Percentiles rank a stretch among this genome's conserved stretches.
phyloP scores from a whole-genome alignment of 2,329 filamentous ascomycete genomes.

The Trichoderma endophyticum region DNA sequence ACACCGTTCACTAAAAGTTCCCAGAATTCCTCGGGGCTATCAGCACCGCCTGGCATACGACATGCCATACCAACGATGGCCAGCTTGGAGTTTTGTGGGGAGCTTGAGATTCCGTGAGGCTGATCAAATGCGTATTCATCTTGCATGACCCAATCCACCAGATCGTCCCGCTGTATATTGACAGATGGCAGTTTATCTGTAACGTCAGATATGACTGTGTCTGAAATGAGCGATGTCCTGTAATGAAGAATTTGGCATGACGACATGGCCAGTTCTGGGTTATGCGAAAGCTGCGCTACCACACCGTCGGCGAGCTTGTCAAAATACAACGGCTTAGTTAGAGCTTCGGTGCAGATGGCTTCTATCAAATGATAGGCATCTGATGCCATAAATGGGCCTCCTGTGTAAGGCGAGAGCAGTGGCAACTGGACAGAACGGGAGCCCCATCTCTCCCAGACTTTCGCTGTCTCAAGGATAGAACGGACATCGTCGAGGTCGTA shows the following conservation, averaged over 20 bases:
- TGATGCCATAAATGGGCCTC: background rate
- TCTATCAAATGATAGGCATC: background rate
- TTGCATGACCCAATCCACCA: background rate
- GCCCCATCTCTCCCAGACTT: background rate
- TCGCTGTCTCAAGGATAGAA: background rate
- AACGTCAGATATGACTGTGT: background rate
- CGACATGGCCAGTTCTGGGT: background rate
- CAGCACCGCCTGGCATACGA: constrained; percentile 43
- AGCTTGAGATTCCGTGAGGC: background rate
- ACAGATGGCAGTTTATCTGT: background rate
- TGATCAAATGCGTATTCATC: background rate
- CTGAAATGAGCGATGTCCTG: background rate
- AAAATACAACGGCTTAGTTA: background rate
- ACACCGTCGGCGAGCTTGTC: background rate
- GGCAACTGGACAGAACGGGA: background rate
- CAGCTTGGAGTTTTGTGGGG: constrained; percentile 52
- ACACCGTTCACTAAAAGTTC: constrained; percentile 63
- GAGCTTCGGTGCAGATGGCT: background rate
- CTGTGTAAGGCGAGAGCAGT: background rate
- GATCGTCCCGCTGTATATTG: background rate
- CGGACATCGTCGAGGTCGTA: constrained; percentile 26
- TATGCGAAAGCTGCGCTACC: background rate
- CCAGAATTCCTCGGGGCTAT: constrained; percentile 52
- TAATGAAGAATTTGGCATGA: background rate
- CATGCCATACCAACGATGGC: constrained; percentile 70